Evolutionary conservation across 371 early-diverging fungal species (phyloP).

Genomic region (Umbelopsis sp.): DNA sequence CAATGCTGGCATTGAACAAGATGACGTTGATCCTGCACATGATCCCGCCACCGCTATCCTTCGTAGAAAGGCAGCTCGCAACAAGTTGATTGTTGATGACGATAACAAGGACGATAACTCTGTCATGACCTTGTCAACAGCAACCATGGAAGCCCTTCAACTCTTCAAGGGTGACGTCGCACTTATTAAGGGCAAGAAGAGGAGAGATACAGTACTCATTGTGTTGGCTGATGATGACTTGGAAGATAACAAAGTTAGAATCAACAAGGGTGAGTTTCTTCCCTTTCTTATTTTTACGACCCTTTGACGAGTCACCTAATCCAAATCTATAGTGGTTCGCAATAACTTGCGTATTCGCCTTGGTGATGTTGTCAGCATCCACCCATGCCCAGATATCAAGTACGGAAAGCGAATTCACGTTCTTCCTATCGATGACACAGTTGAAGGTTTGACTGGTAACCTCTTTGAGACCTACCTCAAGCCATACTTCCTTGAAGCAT

Average conservation of each 20-base stretch:
- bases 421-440: slow-evolving; percentile 98
- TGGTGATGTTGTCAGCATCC: slow-evolving; percentile 98
- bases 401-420: slow-evolving; percentile 96
- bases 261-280: slow-evolving; percentile 82
- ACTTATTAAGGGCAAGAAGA: slow-evolving; percentile 98
- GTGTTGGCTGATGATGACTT: slow-evolving; percentile 91
- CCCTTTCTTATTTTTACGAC: no score
- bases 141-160: slow-evolving; percentile 91
- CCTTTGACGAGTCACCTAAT: not conserved
- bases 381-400: slow-evolving; percentile 95
- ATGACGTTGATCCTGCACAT: slow-evolving; percentile 61
- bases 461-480: slow-evolving; percentile 97
- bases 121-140: slow-evolving; percentile 86
- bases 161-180: slow-evolving; percentile 97
- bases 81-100: slow-evolving; percentile 97
- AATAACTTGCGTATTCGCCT: slow-evolving; percentile 97
- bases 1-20: slow-evolving; percentile 48
- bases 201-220: slow-evolving; percentile 96
- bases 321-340: slow-evolving; percentile 76
- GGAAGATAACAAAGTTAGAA: slow-evolving; percentile 90
- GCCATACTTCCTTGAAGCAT: slow-evolving; percentile 96
- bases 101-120: slow-evolving; percentile 97
- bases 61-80: slow-evolving; percentile 93
- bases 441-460: slow-evolving; percentile 97
- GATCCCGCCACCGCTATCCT: slow-evolving; percentile 95